These are phyloP conservation scores for Quercus phellos DNA, from an alignment of 331 rosid species.

Conservation along the genomic window DNA sequence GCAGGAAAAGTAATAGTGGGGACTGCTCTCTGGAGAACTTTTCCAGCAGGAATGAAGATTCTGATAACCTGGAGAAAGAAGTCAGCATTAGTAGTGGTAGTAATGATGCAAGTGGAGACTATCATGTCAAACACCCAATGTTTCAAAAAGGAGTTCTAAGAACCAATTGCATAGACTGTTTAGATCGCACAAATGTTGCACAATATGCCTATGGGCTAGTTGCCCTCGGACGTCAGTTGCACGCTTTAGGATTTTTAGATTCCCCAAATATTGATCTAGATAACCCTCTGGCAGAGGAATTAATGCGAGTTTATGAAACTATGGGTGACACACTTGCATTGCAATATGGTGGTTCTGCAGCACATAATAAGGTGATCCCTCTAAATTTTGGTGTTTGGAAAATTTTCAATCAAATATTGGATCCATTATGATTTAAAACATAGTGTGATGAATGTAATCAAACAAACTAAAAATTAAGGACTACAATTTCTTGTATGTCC, in stretches of 20 bases:
- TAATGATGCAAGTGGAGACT: conserved; percentile 29
- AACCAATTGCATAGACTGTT: conserved; percentile 96
- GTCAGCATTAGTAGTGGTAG: conserved; percentile 20
- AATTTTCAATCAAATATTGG: conserved; percentile 7
- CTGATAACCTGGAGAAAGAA: conserved; percentile 38
- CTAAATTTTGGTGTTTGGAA: neutral
- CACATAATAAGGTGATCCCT: conserved; percentile 88
- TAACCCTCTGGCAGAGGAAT: conserved; percentile 70
- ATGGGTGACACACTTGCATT: conserved; percentile 93
- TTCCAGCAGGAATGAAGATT: conserved; percentile 36
- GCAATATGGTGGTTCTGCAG: conserved; percentile 97
- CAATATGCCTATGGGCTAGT: conserved; percentile 85
- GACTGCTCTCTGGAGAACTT: conserved; percentile 35
- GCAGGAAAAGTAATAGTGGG: conserved; percentile 45
- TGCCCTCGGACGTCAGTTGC: conserved; percentile 78
- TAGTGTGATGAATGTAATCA: neutral
- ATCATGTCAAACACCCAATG: conserved; percentile 31
- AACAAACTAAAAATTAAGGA: neutral
- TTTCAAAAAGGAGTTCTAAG: conserved; percentile 82
- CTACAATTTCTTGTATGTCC: neutral
- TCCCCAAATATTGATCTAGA: conserved; percentile 60
- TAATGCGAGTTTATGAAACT: conserved; percentile 75
- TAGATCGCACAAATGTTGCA: conserved; percentile 98
- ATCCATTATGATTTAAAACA: neutral
- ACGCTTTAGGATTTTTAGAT: conserved; percentile 53